Conservation (phyloP, 805 yeast genomes). For the Starmerella floricola region DNA sequence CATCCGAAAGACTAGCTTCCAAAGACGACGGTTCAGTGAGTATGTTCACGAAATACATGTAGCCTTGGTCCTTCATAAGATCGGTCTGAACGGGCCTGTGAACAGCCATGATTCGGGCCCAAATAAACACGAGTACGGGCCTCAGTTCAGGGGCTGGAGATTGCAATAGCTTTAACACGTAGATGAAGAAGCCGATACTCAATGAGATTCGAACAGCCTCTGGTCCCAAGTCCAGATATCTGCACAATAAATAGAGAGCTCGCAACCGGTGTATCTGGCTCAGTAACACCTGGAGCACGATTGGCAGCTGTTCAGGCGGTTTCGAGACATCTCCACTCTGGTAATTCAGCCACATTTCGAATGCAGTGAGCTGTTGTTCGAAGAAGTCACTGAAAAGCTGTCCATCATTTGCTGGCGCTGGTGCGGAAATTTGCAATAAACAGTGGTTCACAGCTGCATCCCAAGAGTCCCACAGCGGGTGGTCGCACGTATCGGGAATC, state of each 20-base stretch:
- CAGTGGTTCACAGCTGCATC: constrained; percentile 94
- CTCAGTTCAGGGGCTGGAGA: constrained; percentile 91
- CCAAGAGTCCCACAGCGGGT: constrained; percentile 97
- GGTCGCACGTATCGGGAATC: constrained; percentile 69
- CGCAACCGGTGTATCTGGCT: constrained; percentile 90
- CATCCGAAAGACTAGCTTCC: background rate
- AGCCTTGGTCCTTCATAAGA: constrained; percentile 80
- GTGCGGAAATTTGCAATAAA: constrained; percentile 38
- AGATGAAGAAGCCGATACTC: constrained; percentile 92
- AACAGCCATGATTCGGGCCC: constrained; percentile 97
- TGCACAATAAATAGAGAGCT: constrained; percentile 70
- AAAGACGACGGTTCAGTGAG: constrained; percentile 29
- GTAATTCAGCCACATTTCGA: constrained; percentile 89
- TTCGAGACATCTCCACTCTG: constrained; percentile 62
- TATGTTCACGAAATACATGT: constrained; percentile 72
- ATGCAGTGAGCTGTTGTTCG: constrained; percentile 91
- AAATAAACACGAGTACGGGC: constrained; percentile 86
- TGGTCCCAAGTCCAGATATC: constrained; percentile 87
- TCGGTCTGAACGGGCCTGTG: constrained; percentile 88
- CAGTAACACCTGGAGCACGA: constrained; percentile 78
- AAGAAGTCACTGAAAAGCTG: constrained; percentile 89
- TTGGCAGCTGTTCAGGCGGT: constrained; percentile 92
- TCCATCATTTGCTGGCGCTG: constrained; percentile 28
- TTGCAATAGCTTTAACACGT: constrained; percentile 76
- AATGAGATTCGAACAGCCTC: constrained; percentile 93